Evolutionary conservation across 345 rosid species (phyloP).

Genomic region (Hypericum androsaemum): DNA sequence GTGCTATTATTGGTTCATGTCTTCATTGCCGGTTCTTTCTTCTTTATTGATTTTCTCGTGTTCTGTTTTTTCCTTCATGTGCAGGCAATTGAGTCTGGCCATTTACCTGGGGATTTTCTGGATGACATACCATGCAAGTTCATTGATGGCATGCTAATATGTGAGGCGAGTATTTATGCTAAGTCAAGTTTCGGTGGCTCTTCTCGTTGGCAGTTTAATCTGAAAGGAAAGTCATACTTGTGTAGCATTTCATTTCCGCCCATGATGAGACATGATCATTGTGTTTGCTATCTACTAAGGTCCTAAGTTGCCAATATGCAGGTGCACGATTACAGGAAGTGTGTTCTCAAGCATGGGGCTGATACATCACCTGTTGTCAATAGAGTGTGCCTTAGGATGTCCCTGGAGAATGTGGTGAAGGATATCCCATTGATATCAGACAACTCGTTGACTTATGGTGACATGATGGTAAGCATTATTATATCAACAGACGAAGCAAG

Average conservation of each 20-base stretch:
- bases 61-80: constrained; percentile 5
- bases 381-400: constrained; percentile 66
- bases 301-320: constrained; percentile 17
- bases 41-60: constrained; percentile 6
- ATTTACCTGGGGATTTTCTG: constrained; percentile 72
- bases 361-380: constrained; percentile 36
- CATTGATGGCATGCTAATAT: constrained; percentile 55
- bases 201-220: not conserved
- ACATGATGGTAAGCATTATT: constrained; percentile 62
- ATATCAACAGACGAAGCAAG: constrained; percentile 1
- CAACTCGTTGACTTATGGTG: constrained; percentile 90
- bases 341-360: constrained; percentile 43
- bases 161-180: constrained; percentile 53
- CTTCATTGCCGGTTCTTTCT: not conserved
- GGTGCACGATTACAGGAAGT: constrained; percentile 77
- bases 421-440: constrained; percentile 77
- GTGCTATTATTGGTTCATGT: not conserved
- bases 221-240: too few relatives aligned
- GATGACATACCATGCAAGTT: constrained; percentile 71
- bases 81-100: constrained; percentile 89
- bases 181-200: not conserved
- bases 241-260: too few relatives aligned
- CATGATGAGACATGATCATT: too few relatives aligned
- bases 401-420: constrained; percentile 84
- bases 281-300: too few relatives aligned